Percentiles rank a stretch among this genome's conserved stretches.
Conservation (phyloP, 176 grass and related monocot genomes). For the Bolboschoenus planiculmis region DNA sequence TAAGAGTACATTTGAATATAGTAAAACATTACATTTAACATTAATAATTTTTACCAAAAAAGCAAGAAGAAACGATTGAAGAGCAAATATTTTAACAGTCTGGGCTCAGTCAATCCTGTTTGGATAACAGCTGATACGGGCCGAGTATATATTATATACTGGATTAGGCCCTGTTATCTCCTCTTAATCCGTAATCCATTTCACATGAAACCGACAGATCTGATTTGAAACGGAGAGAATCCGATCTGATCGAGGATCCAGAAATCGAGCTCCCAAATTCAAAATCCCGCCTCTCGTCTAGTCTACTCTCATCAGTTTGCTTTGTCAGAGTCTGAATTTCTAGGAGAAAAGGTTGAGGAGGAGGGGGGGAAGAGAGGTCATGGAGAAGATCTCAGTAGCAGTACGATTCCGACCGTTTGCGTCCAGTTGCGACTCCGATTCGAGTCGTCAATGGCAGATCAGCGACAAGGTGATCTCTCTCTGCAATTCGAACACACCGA, state of each 20-base stretch:
- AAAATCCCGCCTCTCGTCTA: neutral
- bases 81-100: no score
- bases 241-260: neutral
- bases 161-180: neutral
- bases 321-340: neutral
- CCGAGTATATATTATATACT: no score
- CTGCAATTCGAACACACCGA: constrained; percentile 28
- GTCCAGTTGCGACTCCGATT: neutral
- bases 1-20: no score
- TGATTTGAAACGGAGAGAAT: neutral
- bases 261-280: neutral
- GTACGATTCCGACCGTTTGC: constrained; percentile 71
- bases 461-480: constrained; percentile 62
- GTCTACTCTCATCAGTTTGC: neutral
- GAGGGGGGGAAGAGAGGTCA: neutral
- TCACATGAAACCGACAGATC: neutral
- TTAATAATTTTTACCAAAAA: no score
- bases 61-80: no score
- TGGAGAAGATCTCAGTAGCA: constrained; percentile 96
- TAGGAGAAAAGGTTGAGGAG: neutral
- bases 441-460: constrained; percentile 53
- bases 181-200: neutral
- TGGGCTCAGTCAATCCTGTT: no score
- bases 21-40: no score
- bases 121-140: no score